These are phyloP conservation scores for Theobroma cacao DNA, from an alignment of 345 rosid species.

Conservation along the genomic window DNA sequence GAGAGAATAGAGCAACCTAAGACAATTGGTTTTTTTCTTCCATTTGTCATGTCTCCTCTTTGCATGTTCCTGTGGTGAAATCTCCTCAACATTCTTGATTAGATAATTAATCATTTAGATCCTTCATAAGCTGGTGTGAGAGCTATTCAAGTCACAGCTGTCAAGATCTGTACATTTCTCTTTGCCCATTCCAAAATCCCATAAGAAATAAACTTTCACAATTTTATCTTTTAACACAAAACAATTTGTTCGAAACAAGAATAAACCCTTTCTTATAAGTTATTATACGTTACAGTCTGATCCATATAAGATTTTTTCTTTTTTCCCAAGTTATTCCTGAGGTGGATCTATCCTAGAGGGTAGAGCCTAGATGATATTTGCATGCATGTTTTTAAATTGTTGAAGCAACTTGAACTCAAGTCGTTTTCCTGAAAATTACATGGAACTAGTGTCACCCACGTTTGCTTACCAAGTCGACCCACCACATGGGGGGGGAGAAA, in stretches of 20 bases:
- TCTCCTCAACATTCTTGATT: neutral
- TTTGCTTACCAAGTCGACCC: neutral
- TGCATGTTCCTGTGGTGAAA: neutral
- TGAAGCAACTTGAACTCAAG: neutral
- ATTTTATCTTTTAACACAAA: too few species aligned
- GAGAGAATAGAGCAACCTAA: neutral
- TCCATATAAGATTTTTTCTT: too few species aligned
- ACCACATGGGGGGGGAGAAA: neutral
- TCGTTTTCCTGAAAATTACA: neutral
- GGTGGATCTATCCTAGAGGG: too few species aligned
- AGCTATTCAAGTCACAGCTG: neutral
- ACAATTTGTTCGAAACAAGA: too few species aligned
- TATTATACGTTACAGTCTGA: too few species aligned
- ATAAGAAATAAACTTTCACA: too few species aligned
- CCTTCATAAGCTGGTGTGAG: neutral
- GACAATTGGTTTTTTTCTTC: neutral
- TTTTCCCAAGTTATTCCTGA: too few species aligned
- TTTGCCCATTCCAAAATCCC: too few species aligned
- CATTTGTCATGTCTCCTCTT: neutral
- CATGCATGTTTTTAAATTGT: neutral
- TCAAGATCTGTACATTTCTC: neutral
- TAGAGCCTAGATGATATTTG: too few species aligned
- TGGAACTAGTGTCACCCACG: neutral
- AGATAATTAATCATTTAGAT: neutral
- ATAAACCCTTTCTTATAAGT: too few species aligned